These are phyloP conservation scores for Hericium coralloides DNA, from an alignment of 768 basidiomycete genomes.

Conservation along the genomic window DNA sequence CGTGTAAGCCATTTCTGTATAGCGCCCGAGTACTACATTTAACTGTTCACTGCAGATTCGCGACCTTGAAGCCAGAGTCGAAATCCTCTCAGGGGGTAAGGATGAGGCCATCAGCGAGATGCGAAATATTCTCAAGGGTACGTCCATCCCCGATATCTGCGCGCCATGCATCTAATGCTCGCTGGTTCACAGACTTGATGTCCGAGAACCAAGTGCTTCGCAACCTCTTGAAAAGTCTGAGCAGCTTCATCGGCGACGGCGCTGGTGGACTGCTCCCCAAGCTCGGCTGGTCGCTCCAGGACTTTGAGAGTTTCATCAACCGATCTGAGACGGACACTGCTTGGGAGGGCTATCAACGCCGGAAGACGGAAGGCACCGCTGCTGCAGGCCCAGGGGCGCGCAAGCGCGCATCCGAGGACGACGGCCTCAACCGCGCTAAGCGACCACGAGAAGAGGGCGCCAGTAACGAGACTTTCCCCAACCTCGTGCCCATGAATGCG, in stretches of 20 bases:
- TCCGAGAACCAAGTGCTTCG: slow-evolving; percentile 82
- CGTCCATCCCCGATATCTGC: slow-evolving; percentile 7
- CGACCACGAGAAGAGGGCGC: slow-evolving; percentile 39
- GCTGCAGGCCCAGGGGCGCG: slow-evolving; percentile 19
- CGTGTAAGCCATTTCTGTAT: slow-evolving; percentile 33
- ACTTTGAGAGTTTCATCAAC: slow-evolving; percentile 77
- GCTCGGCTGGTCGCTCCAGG: slow-evolving; percentile 68
- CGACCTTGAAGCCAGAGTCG: slow-evolving; percentile 92
- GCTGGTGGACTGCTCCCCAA: slow-evolving; percentile 68
- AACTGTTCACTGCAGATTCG: slow-evolving; percentile 52
- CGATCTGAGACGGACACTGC: slow-evolving; percentile 89
- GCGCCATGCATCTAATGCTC: not conserved
- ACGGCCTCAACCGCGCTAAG: slow-evolving; percentile 35
- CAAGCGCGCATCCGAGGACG: slow-evolving; percentile 52
- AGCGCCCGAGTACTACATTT: not conserved
- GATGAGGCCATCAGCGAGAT: slow-evolving; percentile 83
- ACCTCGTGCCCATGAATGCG: slow-evolving; percentile 47
- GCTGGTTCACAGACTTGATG: slow-evolving; percentile 58
- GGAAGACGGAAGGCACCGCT: slow-evolving; percentile 40
- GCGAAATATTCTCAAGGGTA: slow-evolving; percentile 73
- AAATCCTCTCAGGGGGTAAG: slow-evolving; percentile 85
- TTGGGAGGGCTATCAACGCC: slow-evolving; percentile 77
- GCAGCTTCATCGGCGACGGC: slow-evolving; percentile 82
- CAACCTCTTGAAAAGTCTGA: slow-evolving; percentile 64
- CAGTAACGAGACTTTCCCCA: slow-evolving; percentile 39